Conservation (phyloP, 208 protist species). For the Wallacemonas sp. region DNA sequence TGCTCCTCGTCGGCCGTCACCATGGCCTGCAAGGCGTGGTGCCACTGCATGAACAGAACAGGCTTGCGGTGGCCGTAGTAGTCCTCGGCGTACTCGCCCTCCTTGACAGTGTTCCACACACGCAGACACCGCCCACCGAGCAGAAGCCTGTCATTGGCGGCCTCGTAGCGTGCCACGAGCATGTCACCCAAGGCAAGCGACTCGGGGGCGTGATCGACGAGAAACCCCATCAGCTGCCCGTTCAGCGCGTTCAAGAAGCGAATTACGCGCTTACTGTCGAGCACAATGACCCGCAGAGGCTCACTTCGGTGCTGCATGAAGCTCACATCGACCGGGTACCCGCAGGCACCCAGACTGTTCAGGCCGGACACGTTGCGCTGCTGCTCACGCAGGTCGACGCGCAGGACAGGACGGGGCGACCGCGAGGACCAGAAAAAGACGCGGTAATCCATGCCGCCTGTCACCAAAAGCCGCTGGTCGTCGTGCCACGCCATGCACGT, state of each 20-base stretch:
- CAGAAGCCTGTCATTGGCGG: conserved; percentile 57
- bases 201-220: conserved; percentile 42
- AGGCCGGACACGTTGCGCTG: conserved; percentile 19
- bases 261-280: conserved; percentile 71
- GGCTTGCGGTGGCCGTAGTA: conserved; percentile 68
- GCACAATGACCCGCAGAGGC: conserved; percentile 57
- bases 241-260: conserved; percentile 70
- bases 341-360: conserved; percentile 34
- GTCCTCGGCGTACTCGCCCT: conserved; percentile 43
- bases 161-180: conserved; percentile 71
- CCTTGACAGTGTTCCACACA: conserved; percentile 59
- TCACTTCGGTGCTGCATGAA: conserved; percentile 45
- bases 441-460: conserved; percentile 70
- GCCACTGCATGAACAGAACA: conserved; percentile 58
- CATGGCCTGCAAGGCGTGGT: conserved; percentile 35
- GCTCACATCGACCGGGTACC: conserved; percentile 75
- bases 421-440: conserved; percentile 69
- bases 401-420: conserved; percentile 43
- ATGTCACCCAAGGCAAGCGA: conserved; percentile 55
- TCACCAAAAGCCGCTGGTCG: conserved; percentile 51
- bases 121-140: conserved; percentile 69
- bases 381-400: conserved; percentile 60
- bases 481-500: conserved; percentile 67
- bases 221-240: conserved; percentile 40
- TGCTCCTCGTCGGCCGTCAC: conserved; percentile 77